Evolutionary conservation across 345 rosid species (phyloP).

Genomic region (Noccaea bulbosa): DNA sequence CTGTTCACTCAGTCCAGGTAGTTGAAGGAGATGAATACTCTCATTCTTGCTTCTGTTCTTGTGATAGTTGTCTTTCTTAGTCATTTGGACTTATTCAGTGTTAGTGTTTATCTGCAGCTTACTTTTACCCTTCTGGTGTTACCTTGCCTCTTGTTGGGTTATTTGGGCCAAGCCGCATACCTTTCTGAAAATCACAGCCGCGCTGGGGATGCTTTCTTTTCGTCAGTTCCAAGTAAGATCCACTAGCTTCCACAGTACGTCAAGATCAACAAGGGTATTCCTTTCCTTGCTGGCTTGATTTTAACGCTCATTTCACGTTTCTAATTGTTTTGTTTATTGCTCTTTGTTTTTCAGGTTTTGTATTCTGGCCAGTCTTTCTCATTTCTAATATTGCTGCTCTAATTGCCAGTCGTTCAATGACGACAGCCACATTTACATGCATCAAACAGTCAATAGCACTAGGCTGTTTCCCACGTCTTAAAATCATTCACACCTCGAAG

Average conservation of each 20-base stretch:
- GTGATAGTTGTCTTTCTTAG: constrained; percentile 26
- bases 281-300: constrained; percentile 38
- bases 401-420: constrained; percentile 97
- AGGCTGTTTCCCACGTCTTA: constrained; percentile 98
- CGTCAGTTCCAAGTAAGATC: constrained; percentile 90
- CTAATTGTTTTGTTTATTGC: constrained; percentile 31
- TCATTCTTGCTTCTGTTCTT: constrained; percentile 15
- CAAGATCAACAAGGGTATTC: constrained; percentile 41
- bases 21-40: constrained; percentile 35
- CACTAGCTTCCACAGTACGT: constrained; percentile 37
- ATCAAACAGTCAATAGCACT: constrained; percentile 95
- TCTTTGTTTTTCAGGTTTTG: constrained; percentile 57
- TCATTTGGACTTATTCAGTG: constrained; percentile 45
- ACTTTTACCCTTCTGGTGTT: constrained; percentile 91
- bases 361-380: constrained; percentile 83
- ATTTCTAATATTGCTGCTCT: constrained; percentile 89
- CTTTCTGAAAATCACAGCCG: constrained; percentile 60
- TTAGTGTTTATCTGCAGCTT: constrained; percentile 80
- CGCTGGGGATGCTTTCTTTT: constrained; percentile 75
- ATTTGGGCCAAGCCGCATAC: constrained; percentile 99
- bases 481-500: constrained; percentile 96
- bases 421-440: constrained; percentile 96
- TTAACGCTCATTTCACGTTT: constrained; percentile 2
- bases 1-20: constrained; percentile 97
- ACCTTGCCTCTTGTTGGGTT: constrained; percentile 98